Base-by-base conservation (phyloP, 192 early-diverging fungal species). In the Podila epicladia region DNA sequence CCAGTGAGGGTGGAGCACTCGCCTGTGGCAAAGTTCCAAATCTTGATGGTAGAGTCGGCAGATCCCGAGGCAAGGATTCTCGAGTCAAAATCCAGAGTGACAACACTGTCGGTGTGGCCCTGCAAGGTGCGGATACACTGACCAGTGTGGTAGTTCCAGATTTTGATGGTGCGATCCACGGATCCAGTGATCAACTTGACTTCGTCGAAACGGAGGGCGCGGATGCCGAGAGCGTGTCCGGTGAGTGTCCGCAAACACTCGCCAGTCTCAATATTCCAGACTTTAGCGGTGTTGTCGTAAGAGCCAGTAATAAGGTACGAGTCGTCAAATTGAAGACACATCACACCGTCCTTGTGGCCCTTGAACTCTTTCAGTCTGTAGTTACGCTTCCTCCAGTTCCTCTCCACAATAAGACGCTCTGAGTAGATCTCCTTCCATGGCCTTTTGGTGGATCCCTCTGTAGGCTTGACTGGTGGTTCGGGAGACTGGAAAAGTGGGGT, bases 381-480 rank as follows among this genome's bases (percentile, higher is more conserved):
- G 37, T 91, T 90, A 70, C 92, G 92, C 66, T 91, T 91, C 67
- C 97, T 88, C 98, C 98, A 99, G 89, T 98, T 97, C 45, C 96
- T 92, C 72, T 94, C 97, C 8, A 99, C 92, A 7, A 93, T 86
- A 29, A 95, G 85, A 11, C 98, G 92, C 75, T 98, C 97, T 9
- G 95, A 91, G 82, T 97, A 99, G n/a, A 99, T 92, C n/a, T 92
- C 91, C 86, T 99, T 99, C 97, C 97, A 99, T 5, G 89, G 91
- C 13, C 71, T 45, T 28, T 71, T 78, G 33, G 64, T 59, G 4
- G 59, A 19, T 32, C 64, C 64, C 3, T 49, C 49, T 1, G 64
- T 55, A 11, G 59, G 28, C 59, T 78, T 78, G 15, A 49, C 75
- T 62, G 75, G 75, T 0, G 75, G 75, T 32, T 71, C 69, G 37